Percentiles rank a stretch among this genome's conserved stretches.
phyloP scores from a whole-genome alignment of 2,329 filamentous ascomycete species.

The Proliferodiscus dingleyae region DNA sequence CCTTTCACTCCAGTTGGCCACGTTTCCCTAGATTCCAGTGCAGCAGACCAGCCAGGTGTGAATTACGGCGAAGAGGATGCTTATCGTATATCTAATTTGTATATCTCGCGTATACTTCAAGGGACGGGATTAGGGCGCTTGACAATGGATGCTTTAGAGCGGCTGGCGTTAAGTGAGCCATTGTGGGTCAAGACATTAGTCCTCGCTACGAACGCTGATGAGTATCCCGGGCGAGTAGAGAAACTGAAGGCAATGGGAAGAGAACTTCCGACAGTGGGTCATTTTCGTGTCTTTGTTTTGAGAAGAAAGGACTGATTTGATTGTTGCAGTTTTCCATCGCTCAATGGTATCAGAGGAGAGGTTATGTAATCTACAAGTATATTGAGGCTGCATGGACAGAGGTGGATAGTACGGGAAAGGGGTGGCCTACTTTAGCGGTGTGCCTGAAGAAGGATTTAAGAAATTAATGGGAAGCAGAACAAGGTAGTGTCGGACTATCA shows the following conservation, averaged over 20 bases:
- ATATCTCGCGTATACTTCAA: constrained; percentile 20
- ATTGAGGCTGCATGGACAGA: constrained; percentile 15
- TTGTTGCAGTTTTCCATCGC: constrained; percentile 13
- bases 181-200: constrained; percentile 19
- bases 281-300: neutral
- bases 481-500: no score
- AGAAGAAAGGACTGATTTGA: neutral
- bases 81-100: constrained; percentile 23
- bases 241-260: constrained; percentile 10
- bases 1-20: constrained; percentile 26
- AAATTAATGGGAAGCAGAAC: no score
- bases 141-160: constrained; percentile 24
- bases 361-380: constrained; percentile 20
- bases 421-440: constrained; percentile 15
- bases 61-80: constrained; percentile 8
- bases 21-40: constrained; percentile 19
- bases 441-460: constrained; percentile 26
- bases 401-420: constrained; percentile 15
- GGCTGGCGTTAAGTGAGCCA: constrained; percentile 13
- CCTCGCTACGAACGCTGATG: constrained; percentile 14
- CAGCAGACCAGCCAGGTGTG: constrained; percentile 2
- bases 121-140: constrained; percentile 20
- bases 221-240: constrained; percentile 9
- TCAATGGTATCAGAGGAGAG: constrained; percentile 26
- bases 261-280: constrained; percentile 7